These are phyloP conservation scores for Hypoxylon sp. DNA, from an alignment of 2,329 filamentous ascomycete genomes.

Conservation along the genomic window DNA sequence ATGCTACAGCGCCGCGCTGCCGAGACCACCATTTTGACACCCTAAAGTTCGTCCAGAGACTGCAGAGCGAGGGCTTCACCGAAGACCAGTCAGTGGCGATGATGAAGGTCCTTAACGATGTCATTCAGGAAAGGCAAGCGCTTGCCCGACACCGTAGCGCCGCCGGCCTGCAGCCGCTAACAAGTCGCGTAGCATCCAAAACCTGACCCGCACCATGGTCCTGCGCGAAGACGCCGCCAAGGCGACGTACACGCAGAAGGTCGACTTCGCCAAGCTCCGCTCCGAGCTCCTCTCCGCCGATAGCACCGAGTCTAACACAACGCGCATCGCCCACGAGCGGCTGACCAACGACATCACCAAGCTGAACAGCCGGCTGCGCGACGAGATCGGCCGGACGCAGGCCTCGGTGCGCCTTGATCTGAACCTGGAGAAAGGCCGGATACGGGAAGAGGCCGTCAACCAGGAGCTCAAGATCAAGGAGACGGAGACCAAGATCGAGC, in stretches of 20 bases:
- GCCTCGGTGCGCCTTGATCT: constrained; percentile 90
- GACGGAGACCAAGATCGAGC: constrained; percentile 97
- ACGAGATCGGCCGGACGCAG: constrained; percentile 94
- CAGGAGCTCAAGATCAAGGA: constrained; percentile 99
- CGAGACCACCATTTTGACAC: constrained; percentile 98
- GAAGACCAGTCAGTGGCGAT: constrained; percentile 96
- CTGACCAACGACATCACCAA: constrained; percentile 95
- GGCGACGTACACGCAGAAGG: constrained; percentile 84
- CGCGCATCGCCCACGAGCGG: constrained; percentile 87
- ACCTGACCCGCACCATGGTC: constrained; percentile 97
- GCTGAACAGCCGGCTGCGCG: constrained; percentile 84
- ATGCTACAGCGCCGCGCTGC: constrained; percentile 66
- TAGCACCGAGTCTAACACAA: constrained; percentile 88
- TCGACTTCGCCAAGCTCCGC: constrained; percentile 96
- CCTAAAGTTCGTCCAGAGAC: constrained; percentile 90
- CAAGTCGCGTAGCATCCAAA: constrained; percentile 75
- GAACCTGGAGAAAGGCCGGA: constrained; percentile 95
- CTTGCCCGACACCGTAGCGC: background rate
- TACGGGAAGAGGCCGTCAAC: constrained; percentile 92
- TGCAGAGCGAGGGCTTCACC: constrained; percentile 91
- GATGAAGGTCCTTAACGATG: constrained; percentile 96
- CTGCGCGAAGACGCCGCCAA: constrained; percentile 90
- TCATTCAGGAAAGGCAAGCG: constrained; percentile 86
- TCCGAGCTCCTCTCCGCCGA: constrained; percentile 93
- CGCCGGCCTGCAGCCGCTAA: constrained; percentile 10